Base-by-base conservation (phyloP, 2,329 filamentous ascomycete species). In the Arthroderma uncinatum region DNA sequence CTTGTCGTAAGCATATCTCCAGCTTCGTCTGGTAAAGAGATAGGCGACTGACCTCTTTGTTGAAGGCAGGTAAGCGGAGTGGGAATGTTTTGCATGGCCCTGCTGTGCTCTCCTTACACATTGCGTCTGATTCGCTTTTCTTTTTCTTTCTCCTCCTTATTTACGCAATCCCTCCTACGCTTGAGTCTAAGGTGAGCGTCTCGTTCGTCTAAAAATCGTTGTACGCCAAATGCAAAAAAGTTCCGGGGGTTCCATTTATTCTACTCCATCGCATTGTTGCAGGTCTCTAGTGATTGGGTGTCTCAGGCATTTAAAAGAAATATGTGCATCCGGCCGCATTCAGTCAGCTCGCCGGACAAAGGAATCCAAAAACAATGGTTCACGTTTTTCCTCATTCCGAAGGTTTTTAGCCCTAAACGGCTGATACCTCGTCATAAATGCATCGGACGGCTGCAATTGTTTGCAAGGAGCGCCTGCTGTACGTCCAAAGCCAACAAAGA, bases 201-300 rank as follows among this genome's bases (percentile, higher is more conserved):
- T 21, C 42, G 60, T 62, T 64, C 63, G 62, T 60, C 28, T 37
- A 25, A 53, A n/a, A 57, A 52, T 62, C 63, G 63, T 63, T 64
- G 63, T 65, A 54, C 57, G 30, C 57, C 56, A 55, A 55, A 58
- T 53, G 4, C 23, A 55, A 55, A 53, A 57, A 33, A 40, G 54
- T 7, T 16, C 47, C 14, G 25, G 25, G 21, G 25, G 25, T n/a
- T 50, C 23, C 25, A 50, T 4, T 64, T 65, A 48, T 57, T 53
- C 64, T 63, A 8, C 2, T 63, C 64, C 59, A 62, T 62, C 58
- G 60, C 66, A 67, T 68, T 68, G 65, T 68, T 67, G 66, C 40
- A 48, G 39, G 60, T 62, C 59, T 60, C 62, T 62, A 61, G 61
- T 64, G 62, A 65, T 65, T 65, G 62, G 59, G 48, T 62, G 60